Conservation (phyloP, 169 alveolate species). For the Miamiensis avidus region DNA sequence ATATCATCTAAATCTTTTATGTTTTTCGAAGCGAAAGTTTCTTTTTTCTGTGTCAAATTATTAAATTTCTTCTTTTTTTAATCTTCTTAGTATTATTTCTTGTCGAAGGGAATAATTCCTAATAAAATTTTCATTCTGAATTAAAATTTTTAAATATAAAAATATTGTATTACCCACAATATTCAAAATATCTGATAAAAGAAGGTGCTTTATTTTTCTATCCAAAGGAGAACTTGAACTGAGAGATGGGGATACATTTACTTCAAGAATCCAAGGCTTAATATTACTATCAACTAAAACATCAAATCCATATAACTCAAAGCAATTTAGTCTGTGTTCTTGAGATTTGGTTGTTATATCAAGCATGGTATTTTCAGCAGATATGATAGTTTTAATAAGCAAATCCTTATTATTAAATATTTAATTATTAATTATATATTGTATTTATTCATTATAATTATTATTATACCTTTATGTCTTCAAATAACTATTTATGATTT, state of each 20-base stretch:
- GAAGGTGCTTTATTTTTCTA: slow-evolving; percentile 65
- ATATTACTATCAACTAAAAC: slow-evolving; percentile 73
- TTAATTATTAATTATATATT: too few relatives aligned
- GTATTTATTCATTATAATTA: too few relatives aligned
- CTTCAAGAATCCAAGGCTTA: slow-evolving; percentile 88
- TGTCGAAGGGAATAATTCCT: slow-evolving; percentile 58
- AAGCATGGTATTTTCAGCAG: slow-evolving; percentile 77
- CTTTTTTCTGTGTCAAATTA: slow-evolving; percentile 1
- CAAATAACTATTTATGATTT: slow-evolving; percentile 53
- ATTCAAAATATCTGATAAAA: slow-evolving; percentile 72
- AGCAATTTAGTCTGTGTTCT: slow-evolving; percentile 60
- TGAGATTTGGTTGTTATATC: slow-evolving; percentile 47
- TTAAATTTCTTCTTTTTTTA: neutral
- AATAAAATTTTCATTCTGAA: too few relatives aligned
- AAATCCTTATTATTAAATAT: slow-evolving; percentile 50
- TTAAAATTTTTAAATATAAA: too few relatives aligned
- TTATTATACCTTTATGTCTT: slow-evolving; percentile 42
- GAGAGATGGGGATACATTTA: slow-evolving; percentile 83
- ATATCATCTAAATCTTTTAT: slow-evolving; percentile 24
- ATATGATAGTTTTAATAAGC: slow-evolving; percentile 80
- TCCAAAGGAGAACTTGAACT: slow-evolving; percentile 83
- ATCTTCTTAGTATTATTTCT: slow-evolving; percentile 14
- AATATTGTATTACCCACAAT: slow-evolving; percentile 49
- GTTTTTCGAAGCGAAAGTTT: slow-evolving; percentile 19
- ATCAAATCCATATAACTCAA: slow-evolving; percentile 89